Percentiles rank a stretch among this genome's conserved stretches.
These are phyloP conservation scores for Podaxis mareebaensis DNA, from an alignment of 768 basidiomycete species.

Conservation along the genomic window DNA sequence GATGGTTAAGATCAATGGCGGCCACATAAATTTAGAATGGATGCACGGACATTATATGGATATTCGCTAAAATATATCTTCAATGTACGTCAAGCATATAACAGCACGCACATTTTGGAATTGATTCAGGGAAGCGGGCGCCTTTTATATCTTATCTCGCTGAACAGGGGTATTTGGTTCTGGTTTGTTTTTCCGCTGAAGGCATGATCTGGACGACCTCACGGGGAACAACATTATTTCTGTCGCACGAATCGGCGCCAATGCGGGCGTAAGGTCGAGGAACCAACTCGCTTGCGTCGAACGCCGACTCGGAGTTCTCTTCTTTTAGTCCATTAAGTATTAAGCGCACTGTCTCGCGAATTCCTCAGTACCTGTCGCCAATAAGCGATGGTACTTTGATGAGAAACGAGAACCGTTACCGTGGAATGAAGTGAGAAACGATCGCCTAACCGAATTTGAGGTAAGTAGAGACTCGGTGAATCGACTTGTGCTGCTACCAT, in stretches of 20 bases:
- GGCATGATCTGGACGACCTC: neutral
- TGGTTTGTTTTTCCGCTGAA: no score
- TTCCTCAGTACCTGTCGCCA: neutral
- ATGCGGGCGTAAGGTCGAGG: conserved; percentile 5
- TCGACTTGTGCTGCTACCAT: neutral
- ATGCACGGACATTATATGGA: neutral
- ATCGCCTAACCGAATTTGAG: neutral
- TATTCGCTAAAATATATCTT: no score
- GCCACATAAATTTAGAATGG: neutral
- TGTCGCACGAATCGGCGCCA: conserved; percentile 4
- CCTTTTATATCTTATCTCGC: neutral
- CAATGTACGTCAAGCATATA: no score
- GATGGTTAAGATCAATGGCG: no score
- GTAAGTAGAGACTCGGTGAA: neutral
- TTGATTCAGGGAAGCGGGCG: neutral
- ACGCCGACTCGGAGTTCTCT: conserved; percentile 3
- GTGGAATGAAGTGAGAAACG: neutral
- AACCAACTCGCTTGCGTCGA: neutral
- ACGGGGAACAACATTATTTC: neutral
- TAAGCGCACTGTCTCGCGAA: neutral
- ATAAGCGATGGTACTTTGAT: neutral
- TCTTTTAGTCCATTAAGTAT: neutral
- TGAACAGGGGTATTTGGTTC: neutral
- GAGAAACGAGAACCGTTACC: neutral
- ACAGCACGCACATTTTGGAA: neutral